Conservation (phyloP, 2,329 filamentous ascomycete genomes). For the Venturia pyrina region DNA sequence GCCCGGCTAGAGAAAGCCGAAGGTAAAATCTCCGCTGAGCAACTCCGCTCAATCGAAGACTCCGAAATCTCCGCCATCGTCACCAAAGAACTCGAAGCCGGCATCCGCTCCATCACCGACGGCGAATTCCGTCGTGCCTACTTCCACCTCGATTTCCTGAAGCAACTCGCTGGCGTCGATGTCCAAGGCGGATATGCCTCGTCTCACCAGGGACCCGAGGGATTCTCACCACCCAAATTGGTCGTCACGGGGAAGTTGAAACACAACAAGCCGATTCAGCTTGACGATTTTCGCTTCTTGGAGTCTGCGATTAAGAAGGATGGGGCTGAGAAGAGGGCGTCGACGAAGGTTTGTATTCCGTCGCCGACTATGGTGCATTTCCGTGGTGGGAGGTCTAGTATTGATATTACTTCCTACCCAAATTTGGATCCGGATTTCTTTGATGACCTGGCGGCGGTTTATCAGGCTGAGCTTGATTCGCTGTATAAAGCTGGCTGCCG, state of each 20-base stretch:
- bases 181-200: constrained; percentile 37
- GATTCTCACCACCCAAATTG: constrained; percentile 43
- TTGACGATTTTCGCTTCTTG: constrained; percentile 46
- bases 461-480: constrained; percentile 36
- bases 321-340: constrained; percentile 27
- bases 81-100: constrained; percentile 51
- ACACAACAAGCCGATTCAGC: constrained; percentile 45
- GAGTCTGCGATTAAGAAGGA: constrained; percentile 34
- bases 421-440: constrained; percentile 46
- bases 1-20: constrained; percentile 39
- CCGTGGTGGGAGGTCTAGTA: constrained; percentile 44
- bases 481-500: constrained; percentile 35
- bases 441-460: constrained; percentile 36
- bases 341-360: constrained; percentile 48
- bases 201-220: constrained; percentile 36
- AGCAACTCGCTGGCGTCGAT: constrained; percentile 44
- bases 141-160: constrained; percentile 50
- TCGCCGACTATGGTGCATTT: constrained; percentile 52
- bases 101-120: constrained; percentile 54
- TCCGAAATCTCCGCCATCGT: constrained; percentile 56
- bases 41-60: constrained; percentile 51
- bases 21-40: constrained; percentile 36
- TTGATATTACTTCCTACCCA: constrained; percentile 44
- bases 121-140: constrained; percentile 55
- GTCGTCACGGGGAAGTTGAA: constrained; percentile 44